Base-by-base conservation (phyloP, 1,284 basidiomycete genomes). In the Earliella scabrosa region DNA sequence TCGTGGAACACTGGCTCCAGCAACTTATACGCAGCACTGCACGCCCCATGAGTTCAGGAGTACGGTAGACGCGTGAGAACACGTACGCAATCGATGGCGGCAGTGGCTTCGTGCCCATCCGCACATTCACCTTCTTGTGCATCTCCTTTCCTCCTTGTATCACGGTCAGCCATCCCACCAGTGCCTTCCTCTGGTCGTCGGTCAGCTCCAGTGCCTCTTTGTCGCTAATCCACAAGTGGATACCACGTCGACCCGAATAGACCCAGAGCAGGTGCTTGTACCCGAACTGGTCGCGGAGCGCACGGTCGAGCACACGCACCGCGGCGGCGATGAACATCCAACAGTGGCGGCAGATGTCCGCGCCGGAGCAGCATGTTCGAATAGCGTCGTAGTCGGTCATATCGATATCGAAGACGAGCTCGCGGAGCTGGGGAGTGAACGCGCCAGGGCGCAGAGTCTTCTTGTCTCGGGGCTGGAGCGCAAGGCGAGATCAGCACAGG, bases 351-450 rank as follows among this genome's bases (percentile, higher is more conserved):
- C 97, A 99, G 73, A 99, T 98, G 56, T 83, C 88, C 53, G 96
- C 94, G 52, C 88, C 93, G 2, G 87, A 87, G 74, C 97, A 99
- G 75, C 97, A 99, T 0, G 94, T 98, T 49, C 97, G 88, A 67
- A 99, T 87, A 56, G 90, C 82, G 73, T 99, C 97, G 76, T 99
- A 99, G 75, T 99, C 97, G 16, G 97, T 97, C 96, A 99, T 98
- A 75, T 99, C 97, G 71, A 99, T 98, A 86, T 99, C 97, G 69
- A 99, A 98, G 1, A 99, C 97, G 29, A 99, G 87, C 73, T 99
- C 97, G 60, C 97, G 90, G 57, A 87, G 83, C 24, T 87, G 74
- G 0, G 97, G 95, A 46, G 83, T 81, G 67, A 98, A 90, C 2
- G 85, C 85, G 7, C 86, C 81, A 6, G 90, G 80, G 2, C 89